Conservation (phyloP, 306 rosid genomes). For the Dalbergia cochinchinensis region DNA sequence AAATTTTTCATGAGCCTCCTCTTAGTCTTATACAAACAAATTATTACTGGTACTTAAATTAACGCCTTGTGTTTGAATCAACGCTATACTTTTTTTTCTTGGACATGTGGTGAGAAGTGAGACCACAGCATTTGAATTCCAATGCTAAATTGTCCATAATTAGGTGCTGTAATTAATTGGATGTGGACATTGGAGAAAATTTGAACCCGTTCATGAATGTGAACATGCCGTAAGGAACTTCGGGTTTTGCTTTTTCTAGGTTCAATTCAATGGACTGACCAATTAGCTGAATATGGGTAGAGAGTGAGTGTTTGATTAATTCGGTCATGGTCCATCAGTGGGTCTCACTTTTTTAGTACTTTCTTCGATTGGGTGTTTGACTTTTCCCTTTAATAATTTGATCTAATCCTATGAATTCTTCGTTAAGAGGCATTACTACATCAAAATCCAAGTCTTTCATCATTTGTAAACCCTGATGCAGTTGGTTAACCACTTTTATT, state of each 20-base stretch:
- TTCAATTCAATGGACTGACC: conserved; percentile 47
- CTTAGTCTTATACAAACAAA: no score
- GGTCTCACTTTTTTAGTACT: conserved; percentile 31
- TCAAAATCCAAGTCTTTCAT: no score
- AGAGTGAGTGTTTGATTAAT: not conserved
- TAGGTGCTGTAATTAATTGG: conserved; percentile 44
- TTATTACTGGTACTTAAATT: not conserved
- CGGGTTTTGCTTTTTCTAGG: not conserved
- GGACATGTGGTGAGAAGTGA: not conserved
- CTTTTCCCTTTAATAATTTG: conserved; percentile 16
- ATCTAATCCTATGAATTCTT: not conserved
- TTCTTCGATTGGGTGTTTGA: not conserved
- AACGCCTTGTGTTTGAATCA: conserved; percentile 3
- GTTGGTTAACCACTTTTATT: no score
- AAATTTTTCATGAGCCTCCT: not conserved
- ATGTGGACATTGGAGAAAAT: conserved; percentile 18
- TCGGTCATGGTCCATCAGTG: conserved; percentile 43
- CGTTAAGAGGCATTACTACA: not conserved
- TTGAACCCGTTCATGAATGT: conserved; percentile 44
- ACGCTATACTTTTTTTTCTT: not conserved
- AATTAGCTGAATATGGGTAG: not conserved
- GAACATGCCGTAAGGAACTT: conserved; percentile 41
- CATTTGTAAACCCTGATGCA: not conserved
- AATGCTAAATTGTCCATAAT: conserved; percentile 31
- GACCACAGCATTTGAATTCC: conserved; percentile 46